Evolutionary conservation across 805 yeast species (phyloP), one percentile per base, ranked within the genome.

Genomic region (Wickerhamia fluorescens): DNA sequence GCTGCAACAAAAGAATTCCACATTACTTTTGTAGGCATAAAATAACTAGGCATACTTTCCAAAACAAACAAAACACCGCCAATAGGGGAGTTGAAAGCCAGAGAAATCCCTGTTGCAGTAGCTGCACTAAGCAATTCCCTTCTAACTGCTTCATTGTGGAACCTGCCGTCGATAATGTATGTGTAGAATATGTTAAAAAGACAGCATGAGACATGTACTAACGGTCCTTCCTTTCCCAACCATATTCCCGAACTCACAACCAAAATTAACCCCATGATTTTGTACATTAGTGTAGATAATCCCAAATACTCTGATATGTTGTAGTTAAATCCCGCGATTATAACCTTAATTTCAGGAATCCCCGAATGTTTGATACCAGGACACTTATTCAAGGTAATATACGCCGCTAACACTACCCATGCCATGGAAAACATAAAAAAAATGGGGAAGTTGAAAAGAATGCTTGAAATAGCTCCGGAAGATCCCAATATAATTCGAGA

Each of bases 1-100:
- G 95, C 78, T 42, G 85, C 75, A 3, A 83, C 79, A 53, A 85
- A 86, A 5, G 87, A 73, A 41, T 76, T 77, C 95, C 95, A 85
- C 76, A 85, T 72, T 36, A 78, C 65, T 36, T 67, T 71, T 16
- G 73, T 73, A 13, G 78, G 73, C 27, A 69, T 71, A 45, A 78
- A 74, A 44, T 71, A 81, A 19, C 76, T 70, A 3, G 79, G 73
- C 24, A 79, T 59, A 36, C 74, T 75, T 44, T 85, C 94, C 12
- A 82, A 50, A 4, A 81, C 78, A 50, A 84, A 86, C 18, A 85
- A 50, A 2, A 86, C 92, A 1, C 95, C 95, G 6, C 94, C 94
- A 32, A 86, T 76, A 3, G 95, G 95, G 0, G 94, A 77, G 36
- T 80, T 81, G 53, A 85, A 84, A 1, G 95, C 94, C 9, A 81